Percentiles rank a stretch among this genome's conserved stretches.
These are phyloP conservation scores for Brasenia schreberi DNA, from an alignment of 164 flowering plant species.

Conservation along the genomic window DNA sequence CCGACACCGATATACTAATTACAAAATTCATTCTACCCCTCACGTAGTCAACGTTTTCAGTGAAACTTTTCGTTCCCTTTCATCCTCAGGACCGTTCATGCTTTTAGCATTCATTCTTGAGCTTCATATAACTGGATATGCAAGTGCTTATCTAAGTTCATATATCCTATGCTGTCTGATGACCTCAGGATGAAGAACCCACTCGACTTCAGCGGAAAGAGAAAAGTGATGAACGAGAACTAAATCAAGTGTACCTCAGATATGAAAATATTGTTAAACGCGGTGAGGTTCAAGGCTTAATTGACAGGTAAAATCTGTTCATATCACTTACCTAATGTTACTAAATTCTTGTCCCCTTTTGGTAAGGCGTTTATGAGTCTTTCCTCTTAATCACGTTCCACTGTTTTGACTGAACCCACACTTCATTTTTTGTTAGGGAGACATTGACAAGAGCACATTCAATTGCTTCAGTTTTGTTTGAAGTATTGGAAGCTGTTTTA, in stretches of 20 bases:
- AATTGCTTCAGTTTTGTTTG: conserved; percentile 64
- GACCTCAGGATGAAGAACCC: conserved; percentile 48
- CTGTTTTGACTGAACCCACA: conserved; percentile 3
- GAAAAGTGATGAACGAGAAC: conserved; percentile 60
- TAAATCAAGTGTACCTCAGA: conserved; percentile 40
- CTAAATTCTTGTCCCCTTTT: background rate
- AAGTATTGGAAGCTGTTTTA: conserved; percentile 47
- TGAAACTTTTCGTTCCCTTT: no score
- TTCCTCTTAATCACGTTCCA: background rate
- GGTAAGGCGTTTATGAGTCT: background rate
- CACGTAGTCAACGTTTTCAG: no score
- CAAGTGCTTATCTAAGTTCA: background rate
- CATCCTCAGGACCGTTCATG: no score
- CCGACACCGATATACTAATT: no score
- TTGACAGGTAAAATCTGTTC: conserved; percentile 32
- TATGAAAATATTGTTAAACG: conserved; percentile 41
- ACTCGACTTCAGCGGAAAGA: conserved; percentile 44
- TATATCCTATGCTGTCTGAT: conserved; percentile 4
- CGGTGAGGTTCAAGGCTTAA: conserved; percentile 27
- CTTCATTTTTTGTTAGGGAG: no score
- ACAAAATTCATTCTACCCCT: no score
- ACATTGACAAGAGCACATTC: conserved; percentile 38
- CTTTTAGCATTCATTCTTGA: background rate
- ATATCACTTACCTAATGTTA: background rate
- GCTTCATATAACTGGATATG: no score